Evolutionary conservation across 371 early-diverging fungal species (phyloP), one percentile per base, ranked within the genome.

Genomic region (Mortierella polycephala): DNA sequence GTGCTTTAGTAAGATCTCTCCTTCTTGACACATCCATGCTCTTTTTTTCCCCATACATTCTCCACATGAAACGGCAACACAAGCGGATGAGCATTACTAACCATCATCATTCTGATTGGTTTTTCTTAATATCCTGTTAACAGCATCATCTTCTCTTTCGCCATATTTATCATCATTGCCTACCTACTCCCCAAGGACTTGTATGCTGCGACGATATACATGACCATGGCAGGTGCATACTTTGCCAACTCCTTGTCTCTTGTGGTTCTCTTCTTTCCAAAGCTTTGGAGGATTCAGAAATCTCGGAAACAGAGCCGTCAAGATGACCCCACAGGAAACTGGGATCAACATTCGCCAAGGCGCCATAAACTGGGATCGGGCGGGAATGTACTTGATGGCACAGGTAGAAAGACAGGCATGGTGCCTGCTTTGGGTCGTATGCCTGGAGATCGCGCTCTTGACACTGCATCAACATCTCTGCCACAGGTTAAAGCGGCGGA

Each of bases 1-100:
- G 69, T 69, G 7, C 39, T 69, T 2, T 75, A 75, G 74, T 74
- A 68, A 55, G 74, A 56, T 41, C 49, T 23, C 11, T 23, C 13
- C 39, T n/a, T 39, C 2, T 54, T 9, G 21, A 13, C n/a, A 5
- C 41, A 1, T 1, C 5, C 66, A 2, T 45, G 18, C 0, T 67
- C 45, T 53, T 52, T 52, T 2, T 68, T 18, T 53, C 23, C 46
- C 40, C 30, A 30, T 30, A 30, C 30, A 30, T 30, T 30, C 30
- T 30, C 30, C 30, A 30, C 4, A 30, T 4, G 30, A 30, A 30
- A 30, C 30, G 4, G 30, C 30, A 30, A 30, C 4, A 30, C 30
- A 30, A 30, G 2, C 30, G 30, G n/a, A n/a, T 54, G 23, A 21
- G 20, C 41, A 40, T 41, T 18, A 37, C 21, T 46, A 21, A 16